Evolutionary conservation across 805 yeast species (phyloP), one percentile per base, ranked within the genome.

Genomic region (Nakazawaea laoshanensis): DNA sequence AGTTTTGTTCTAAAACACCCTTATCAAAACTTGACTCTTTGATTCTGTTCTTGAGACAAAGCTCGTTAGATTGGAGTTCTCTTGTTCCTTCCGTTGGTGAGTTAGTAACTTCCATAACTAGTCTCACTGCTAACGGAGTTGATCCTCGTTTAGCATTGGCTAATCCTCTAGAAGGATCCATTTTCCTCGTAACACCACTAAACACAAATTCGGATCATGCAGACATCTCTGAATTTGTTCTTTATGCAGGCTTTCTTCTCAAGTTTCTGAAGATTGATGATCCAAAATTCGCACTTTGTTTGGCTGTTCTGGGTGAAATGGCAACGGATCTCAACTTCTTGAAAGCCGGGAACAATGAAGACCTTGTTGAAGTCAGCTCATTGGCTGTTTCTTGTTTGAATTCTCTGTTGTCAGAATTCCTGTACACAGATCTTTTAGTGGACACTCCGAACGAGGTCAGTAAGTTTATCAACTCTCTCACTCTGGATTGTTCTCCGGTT

Each of bases 151-250:
- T 73, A 14, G 47, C 77, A 0, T 45, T 71, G 17, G 66, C 73
- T 0, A 72, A 70, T 42, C 62, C 73, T 2, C 45, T 74, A 29
- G 65, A 56, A 17, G 53, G 59, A 9, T 65, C 59, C 34, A 51
- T 66, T 2, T 61, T 59, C 29, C 49, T 64, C 24, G 39, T 16
- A 7, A 11, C 3, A 38, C 43, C 0, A 30, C 48, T 4, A 13
- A 15, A 43, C n/a, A 7, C 8, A 10, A 16, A 12, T 17, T n/a
- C 28, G 6, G 18, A 5, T 6, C 5, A 14, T 15, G 16, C 7
- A 17, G 17, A 30, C 5, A 30, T 32, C 2, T 12, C 24, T 5
- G 28, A 16, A 7, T 26, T 36, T 7, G n/a, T 35, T 19, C 33
- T 35, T 27, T 25, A 19, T 10, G 27, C 24, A 4, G 23, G 21